These are phyloP conservation scores for Rhodotorula sphaerocarpa DNA, from an alignment of 768 basidiomycete genomes.

Conservation along the genomic window DNA sequence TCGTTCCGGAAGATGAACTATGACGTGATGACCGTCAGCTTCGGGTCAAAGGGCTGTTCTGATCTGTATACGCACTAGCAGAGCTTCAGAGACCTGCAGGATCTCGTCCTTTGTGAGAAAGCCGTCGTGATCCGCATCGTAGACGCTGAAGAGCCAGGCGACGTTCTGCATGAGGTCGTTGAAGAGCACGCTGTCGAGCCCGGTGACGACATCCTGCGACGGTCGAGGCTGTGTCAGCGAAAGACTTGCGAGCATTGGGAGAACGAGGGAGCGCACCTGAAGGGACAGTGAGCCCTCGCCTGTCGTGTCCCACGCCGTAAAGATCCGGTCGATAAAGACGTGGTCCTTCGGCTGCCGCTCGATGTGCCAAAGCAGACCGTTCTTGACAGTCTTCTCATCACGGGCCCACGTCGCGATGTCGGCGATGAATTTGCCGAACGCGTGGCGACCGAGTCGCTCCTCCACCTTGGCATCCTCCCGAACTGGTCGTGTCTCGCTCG, in stretches of 20 bases:
- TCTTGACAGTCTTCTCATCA: conserved; percentile 74
- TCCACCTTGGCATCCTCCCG: conserved; percentile 68
- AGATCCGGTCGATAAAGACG: conserved; percentile 85
- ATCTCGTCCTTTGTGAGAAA: conserved; percentile 94
- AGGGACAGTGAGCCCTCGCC: conserved; percentile 76
- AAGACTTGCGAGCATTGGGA: neutral
- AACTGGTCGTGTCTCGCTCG: conserved; percentile 25
- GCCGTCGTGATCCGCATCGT: conserved; percentile 85
- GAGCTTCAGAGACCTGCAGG: conserved; percentile 83
- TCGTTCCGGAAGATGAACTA: conserved; percentile 98
- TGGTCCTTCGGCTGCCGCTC: conserved; percentile 90
- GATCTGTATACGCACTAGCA: conserved; percentile 62
- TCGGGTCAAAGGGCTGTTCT: too few relatives aligned
- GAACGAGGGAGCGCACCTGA: conserved; percentile 53
- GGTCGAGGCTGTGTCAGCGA: neutral
- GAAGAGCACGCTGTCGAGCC: conserved; percentile 84
- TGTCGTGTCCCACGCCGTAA: conserved; percentile 86
- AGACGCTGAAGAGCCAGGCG: conserved; percentile 95
- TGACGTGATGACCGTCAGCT: neutral
- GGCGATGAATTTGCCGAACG: conserved; percentile 81
- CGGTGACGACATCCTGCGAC: conserved; percentile 71
- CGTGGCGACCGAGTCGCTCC: conserved; percentile 73
- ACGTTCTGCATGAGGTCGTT: conserved; percentile 98
- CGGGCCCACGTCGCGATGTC: conserved; percentile 93
- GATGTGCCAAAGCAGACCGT: conserved; percentile 84